Conservation (phyloP, 495 filamentous ascomycete species). For the Penicillium ochrochloron region DNA sequence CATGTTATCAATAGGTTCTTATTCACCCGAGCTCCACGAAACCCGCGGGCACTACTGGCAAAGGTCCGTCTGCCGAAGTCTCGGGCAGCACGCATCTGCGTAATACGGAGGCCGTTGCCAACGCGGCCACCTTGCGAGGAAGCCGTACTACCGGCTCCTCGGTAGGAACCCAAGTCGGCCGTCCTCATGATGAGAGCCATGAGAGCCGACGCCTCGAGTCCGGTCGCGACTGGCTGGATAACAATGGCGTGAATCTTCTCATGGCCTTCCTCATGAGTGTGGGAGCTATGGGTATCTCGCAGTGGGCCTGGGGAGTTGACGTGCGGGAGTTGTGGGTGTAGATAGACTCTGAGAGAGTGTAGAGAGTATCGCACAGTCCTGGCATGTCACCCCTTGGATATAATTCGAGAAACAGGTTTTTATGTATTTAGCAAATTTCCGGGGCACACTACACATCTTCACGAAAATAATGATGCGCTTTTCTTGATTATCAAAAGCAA, state of each 20-base stretch:
- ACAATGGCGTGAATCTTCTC: conserved; percentile 89
- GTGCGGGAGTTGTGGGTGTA: conserved; percentile 23
- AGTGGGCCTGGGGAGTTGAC: conserved; percentile 46
- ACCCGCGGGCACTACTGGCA: conserved; percentile 11
- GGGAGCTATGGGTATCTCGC: conserved; percentile 69
- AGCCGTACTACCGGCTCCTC: conserved; percentile 25
- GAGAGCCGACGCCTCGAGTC: conserved; percentile 73
- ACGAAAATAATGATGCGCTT: background rate
- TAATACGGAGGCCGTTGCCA: conserved; percentile 40
- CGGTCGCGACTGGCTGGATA: conserved; percentile 80
- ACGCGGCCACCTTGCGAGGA: conserved; percentile 39
- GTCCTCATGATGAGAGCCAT: conserved; percentile 44
- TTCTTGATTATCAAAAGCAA: background rate
- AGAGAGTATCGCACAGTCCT: background rate
- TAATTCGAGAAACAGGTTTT: background rate
- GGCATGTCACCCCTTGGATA: background rate
- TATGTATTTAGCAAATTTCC: background rate
- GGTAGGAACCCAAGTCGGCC: conserved; percentile 17
- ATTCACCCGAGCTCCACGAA: conserved; percentile 40
- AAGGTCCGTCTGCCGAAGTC: conserved; percentile 4
- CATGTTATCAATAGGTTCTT: conserved; percentile 39
- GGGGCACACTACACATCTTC: background rate
- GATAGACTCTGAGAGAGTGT: too few species aligned
- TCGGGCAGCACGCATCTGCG: conserved; percentile 23
- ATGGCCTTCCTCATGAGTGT: conserved; percentile 86